Percentiles rank a stretch among this genome's conserved stretches.
Evolutionary conservation across 192 early-diverging fungal species (phyloP).

Genomic region (Tieghemiomyces parasiticus): DNA sequence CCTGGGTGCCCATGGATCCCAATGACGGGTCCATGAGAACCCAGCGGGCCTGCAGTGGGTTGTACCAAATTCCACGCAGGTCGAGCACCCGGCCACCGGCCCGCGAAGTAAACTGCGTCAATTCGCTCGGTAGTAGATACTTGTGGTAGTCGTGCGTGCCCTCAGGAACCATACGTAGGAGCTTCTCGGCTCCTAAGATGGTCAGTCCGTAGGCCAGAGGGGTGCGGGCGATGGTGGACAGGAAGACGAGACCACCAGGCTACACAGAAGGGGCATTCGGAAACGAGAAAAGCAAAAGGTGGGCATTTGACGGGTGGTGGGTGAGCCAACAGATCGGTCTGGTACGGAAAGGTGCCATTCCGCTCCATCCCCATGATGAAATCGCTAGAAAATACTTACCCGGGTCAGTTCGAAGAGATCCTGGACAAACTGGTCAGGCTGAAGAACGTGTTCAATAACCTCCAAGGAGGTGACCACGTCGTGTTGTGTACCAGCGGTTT

Average conservation of each 20-base stretch:
- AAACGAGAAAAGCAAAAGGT: no score
- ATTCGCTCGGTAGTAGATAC: slow-evolving; percentile 68
- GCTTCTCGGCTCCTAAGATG: slow-evolving; percentile 65
- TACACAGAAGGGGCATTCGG: slow-evolving; percentile 14
- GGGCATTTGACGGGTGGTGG: no score
- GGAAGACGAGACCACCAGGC: slow-evolving; percentile 54
- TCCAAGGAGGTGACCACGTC: slow-evolving; percentile 78
- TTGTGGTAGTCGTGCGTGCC: slow-evolving; percentile 81
- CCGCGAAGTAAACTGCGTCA: no score
- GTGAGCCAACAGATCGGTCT: no score
- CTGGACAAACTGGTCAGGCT: slow-evolving; percentile 54
- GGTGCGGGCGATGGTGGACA: slow-evolving; percentile 90
- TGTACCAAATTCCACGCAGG: slow-evolving; percentile 34
- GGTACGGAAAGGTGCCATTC: no score
- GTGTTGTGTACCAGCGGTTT: slow-evolving; percentile 34
- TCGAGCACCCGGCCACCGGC: slow-evolving; percentile 30
- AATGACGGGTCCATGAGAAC: not conserved
- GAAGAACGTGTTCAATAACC: slow-evolving; percentile 83
- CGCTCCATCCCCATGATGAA: no score
- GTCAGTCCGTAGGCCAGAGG: slow-evolving; percentile 57
- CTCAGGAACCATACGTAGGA: slow-evolving; percentile 56
- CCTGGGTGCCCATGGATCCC: slow-evolving; percentile 19
- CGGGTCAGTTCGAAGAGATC: slow-evolving; percentile 45
- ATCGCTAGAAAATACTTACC: no score
- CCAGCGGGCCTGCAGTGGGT: slow-evolving; percentile 25